Evolutionary conservation across 805 yeast species (phyloP), one percentile per base, ranked within the genome.

Genomic region (Saturnispora galanensis): DNA sequence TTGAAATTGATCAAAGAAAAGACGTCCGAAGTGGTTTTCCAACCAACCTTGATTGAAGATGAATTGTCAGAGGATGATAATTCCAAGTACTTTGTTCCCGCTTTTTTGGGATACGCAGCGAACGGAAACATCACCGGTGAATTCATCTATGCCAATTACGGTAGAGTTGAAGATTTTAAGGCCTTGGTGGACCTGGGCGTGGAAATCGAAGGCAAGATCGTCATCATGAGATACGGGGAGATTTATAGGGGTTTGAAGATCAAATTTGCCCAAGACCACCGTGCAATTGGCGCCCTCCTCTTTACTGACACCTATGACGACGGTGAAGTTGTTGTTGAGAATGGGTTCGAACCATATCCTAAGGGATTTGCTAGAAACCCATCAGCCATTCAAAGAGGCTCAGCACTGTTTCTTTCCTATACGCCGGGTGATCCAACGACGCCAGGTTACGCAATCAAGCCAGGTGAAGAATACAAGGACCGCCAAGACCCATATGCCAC

Each of bases 361-460:
- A 59, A 76, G 2, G 93, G 93, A 2, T 83, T 82, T 1, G 88
- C 89, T 0, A 70, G 93, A 50, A 78, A 84, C 56, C 89, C 89
- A 32, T 74, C 82, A 6, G 66, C 83, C 11, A 80, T 84, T 29
- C 89, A 84, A 64, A 70, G 93, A 53, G 93, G 93, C 1, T 77
- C 85, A 36, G 84, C 80, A 4, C 77, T 74, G 58, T 83, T 73
- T 55, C 62, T 81, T 30, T 70, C 83, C 4, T 60, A 59, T 39
- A 64, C 69, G 4, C 88, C 89, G 1, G 93, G 93, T 31, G 93
- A 83, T 56, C 93, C 93, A 13, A 74, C 88, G 0, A 77, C 88
- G 1, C 88, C 88, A 1, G 85, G 83, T 2, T 74, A 70, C 50
- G 74, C 83, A 5, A 73, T 78, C 31, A 73, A 69, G 39, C 76